Base-by-base conservation (phyloP, 2,329 filamentous ascomycete genomes). In the Ascochyta clinopodiicola region DNA sequence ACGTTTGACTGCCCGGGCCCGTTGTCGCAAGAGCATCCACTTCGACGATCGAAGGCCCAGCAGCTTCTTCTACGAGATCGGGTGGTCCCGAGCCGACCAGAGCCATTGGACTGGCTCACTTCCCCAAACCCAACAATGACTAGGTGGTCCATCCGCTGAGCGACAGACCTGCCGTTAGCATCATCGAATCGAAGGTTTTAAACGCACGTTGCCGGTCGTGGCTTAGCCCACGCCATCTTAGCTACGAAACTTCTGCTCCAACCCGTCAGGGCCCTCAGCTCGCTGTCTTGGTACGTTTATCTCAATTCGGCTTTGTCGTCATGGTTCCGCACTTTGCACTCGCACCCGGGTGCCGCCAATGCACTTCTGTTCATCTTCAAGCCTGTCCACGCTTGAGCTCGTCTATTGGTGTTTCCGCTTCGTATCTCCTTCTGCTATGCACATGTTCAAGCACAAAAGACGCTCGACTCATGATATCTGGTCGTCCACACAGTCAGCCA, bases 361-460 rank as follows among this genome's bases (percentile, higher is more conserved):
- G 44, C 46, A 40, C 50, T 42, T 32, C 21, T 36, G 24, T 46
- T 25, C 36, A 49, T 49, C 40, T 21, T 44, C 22, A n/a, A 27
- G 42, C 38, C 44, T 37, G 31, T 37, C 43, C 27, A 17, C 44
- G 3, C 38, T 38, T 44, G 39, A 43, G 42, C 32, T 49, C 25
- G 31, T 31, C 21, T 43, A 45, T 58, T 53, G 53, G 37, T 34
- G 25, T 50, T 48, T 15, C 42, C 31, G 21, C 12, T 27, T 22
- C 37, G 44, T 53, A 25, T 49, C 46, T 36, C 27, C 35, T 29
- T 43, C 35, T 42, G 19, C 49, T 32, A 60, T 67, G 59, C 50
- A 64, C 43, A 64, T 73, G 54, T 70, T 72, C 57, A 73, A 69
- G 58, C 62, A 60, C 59, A 70, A 65, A 59, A 71, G 67, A 57